Percentiles rank a stretch among this genome's conserved stretches.
Evolutionary conservation across 106 monocot genomes (phyloP).

Genomic region (Dendrobium catenatum): DNA sequence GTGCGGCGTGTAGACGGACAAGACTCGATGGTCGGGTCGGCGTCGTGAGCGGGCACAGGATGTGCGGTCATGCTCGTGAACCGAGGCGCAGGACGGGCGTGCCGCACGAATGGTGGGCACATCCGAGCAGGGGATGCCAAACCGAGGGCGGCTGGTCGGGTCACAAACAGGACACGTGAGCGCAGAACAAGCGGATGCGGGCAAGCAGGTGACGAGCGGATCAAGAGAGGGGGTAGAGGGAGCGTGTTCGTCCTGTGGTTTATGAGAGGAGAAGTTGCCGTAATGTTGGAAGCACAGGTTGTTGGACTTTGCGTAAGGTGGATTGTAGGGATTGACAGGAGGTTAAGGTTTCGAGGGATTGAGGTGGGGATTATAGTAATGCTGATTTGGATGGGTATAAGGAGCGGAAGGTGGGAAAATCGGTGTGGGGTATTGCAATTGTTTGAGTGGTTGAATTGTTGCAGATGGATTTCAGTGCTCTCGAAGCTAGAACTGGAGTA

Average conservation of each 20-base stretch:
- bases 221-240: conserved; percentile 6
- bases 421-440: conserved; percentile 10
- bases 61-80: too few species aligned
- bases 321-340: conserved; percentile 6
- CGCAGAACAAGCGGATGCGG: neutral
- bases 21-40: too few species aligned
- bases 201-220: too few species aligned
- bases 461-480: neutral
- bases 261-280: conserved; percentile 6
- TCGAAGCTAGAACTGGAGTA: too few species aligned
- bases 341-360: neutral
- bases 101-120: too few species aligned
- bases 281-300: conserved; percentile 7
- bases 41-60: too few species aligned
- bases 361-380: conserved; percentile 10
- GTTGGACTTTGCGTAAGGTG: neutral
- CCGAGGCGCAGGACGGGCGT: too few species aligned
- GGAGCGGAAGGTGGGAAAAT: conserved; percentile 9
- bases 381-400: conserved; percentile 2
- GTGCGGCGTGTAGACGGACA: too few species aligned
- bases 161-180: neutral
- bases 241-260: neutral
- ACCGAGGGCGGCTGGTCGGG: too few species aligned
- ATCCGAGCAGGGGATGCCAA: too few species aligned
- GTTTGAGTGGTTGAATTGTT: conserved; percentile 10